Evolutionary conservation across 2,329 filamentous ascomycete genomes (phyloP).

Genomic region (Dactylellina haptotyla): DNA sequence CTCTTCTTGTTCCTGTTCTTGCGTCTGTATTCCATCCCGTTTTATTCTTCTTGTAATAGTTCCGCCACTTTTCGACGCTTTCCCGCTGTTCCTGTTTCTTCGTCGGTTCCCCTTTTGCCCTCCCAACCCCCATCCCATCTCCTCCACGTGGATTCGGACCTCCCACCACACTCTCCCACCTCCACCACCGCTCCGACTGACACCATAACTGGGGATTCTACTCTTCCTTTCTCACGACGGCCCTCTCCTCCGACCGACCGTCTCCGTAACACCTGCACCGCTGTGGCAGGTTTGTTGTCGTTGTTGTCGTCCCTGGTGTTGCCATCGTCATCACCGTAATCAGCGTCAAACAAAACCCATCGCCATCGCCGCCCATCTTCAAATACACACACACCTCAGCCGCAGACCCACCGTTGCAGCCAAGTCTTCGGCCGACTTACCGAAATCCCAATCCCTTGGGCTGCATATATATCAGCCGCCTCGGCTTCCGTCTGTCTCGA

Average conservation of each 20-base stretch:
- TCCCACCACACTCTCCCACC: not conserved
- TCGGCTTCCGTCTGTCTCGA: no score
- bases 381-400: not conserved
- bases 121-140: not conserved
- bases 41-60: not conserved
- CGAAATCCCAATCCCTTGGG: not conserved
- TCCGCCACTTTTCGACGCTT: not conserved
- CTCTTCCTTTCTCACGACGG: no score
- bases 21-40: not conserved
- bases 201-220: no score
- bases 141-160: slow-evolving; percentile 13
- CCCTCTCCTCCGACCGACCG: not conserved
- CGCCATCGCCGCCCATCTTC: not conserved
- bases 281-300: no score
- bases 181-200: not conserved
- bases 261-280: no score
- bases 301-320: no score
- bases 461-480: no score
- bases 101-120: not conserved
- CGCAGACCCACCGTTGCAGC: not conserved
- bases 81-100: slow-evolving; percentile 1
- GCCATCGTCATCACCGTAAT: no score
- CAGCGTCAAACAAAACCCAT: no score
- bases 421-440: not conserved
- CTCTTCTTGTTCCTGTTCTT: not conserved